Evolutionary conservation across 164 flowering plant species (phyloP), one percentile per base, ranked within the genome.

Genomic region (Tetracentron sinense): DNA sequence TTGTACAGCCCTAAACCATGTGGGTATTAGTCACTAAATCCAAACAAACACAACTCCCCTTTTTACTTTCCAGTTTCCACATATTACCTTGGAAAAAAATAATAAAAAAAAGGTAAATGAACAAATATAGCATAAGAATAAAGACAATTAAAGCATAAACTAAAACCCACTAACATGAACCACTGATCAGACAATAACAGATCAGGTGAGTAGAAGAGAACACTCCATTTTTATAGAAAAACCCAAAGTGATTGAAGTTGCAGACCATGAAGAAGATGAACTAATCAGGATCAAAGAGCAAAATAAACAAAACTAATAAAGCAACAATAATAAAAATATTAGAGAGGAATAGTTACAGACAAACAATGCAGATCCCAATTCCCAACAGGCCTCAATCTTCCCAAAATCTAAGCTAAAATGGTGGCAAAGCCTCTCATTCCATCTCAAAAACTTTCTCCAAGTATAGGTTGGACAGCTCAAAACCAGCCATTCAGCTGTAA

Each of bases 1-100:
- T 80, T 81, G 72, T 74, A 75, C 64, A 76, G 68, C 81, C 73
- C 54, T 25, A 67, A 46, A 65, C 74, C 77, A 73, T 71, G 69
- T 75, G 74, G 63, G 70, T 70, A 63, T 53, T 63, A 44, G 69
- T 75, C 67, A 61, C 72, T 71, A 59, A 60, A 62, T 65, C 73
- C 66, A 75, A 69, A 61, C 64, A 73, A 75, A 51, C 68, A 55
- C 51, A 63, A 42, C 46, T 68, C 64, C 21, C 61, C 48, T 46
- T 72, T 66, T 74, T 38, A 72, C 69, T 66, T 58, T 38, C n/a
- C n/a, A n/a, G n/a, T n/a, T n/a, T n/a, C 66, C 20, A 30, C 58
- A 66, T 44, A 35, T 72, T 67, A 65, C 67, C 67, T 53, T 50
- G 27, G 56, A 42, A 23, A 52, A 52, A 25, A 23, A 52, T 23